phyloP scores from a whole-genome alignment of 2,329 filamentous ascomycete genomes.

The Clathrospora elynae region DNA sequence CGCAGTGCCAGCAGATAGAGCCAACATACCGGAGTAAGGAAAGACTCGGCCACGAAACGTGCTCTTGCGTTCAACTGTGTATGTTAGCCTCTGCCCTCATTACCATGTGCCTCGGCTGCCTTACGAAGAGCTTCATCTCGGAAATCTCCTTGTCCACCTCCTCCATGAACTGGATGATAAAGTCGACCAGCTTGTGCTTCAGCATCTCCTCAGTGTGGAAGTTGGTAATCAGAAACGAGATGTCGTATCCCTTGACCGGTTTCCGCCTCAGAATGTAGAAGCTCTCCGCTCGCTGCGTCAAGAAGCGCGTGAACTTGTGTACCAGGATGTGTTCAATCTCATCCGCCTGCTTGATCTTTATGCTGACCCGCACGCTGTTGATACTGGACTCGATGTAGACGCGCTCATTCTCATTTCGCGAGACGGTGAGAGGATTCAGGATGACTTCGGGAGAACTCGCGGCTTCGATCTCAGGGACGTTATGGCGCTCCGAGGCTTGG shows the following conservation, averaged over 20 bases:
- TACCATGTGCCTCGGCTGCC: constrained; percentile 43
- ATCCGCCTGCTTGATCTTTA: constrained; percentile 99
- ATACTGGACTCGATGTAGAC: constrained; percentile 95
- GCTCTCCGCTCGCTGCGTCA: constrained; percentile 93
- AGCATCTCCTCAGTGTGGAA: constrained; percentile 98
- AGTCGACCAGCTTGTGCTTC: constrained; percentile 98
- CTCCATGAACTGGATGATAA: constrained; percentile 99
- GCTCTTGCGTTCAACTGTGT: constrained; percentile 88
- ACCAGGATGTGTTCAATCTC: constrained; percentile 98
- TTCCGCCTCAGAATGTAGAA: constrained; percentile 97
- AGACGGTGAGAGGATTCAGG: constrained; percentile 85
- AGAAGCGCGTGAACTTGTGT: constrained; percentile 96
- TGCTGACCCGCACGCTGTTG: constrained; percentile 96
- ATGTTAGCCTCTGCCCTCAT: constrained; percentile 35
- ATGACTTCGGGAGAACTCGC: constrained; percentile 91
- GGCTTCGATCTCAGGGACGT: constrained; percentile 96
- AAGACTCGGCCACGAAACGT: constrained; percentile 97
- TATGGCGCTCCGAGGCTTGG: constrained; percentile 94
- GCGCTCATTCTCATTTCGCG: constrained; percentile 95
- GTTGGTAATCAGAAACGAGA: constrained; percentile 98
- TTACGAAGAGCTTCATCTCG: constrained; percentile 99
- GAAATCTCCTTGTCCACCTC: constrained; percentile 99
- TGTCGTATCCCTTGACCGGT: constrained; percentile 97
- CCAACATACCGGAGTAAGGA: constrained; percentile 81
- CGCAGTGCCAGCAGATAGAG: too few relatives aligned